Base-by-base conservation (phyloP, 2,329 filamentous ascomycete species). In the Curvularia lunata region DNA sequence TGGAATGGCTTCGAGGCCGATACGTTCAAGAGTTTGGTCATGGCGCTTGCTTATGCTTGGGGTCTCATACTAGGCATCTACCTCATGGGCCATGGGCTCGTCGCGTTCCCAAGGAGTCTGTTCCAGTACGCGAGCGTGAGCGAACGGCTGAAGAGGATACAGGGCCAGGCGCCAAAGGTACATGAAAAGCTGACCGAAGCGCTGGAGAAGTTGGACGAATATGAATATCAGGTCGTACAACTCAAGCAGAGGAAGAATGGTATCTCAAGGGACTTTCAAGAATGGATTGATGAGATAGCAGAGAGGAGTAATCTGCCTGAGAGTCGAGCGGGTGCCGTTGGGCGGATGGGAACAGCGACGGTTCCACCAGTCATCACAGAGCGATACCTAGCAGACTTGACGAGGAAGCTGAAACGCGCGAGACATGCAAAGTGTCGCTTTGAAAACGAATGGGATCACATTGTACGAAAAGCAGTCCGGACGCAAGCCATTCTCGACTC, bases 1-100 rank as follows among this genome's bases (percentile, higher is more conserved):
- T 87, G 87, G 32, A 91, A 91, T 71, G 90, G 91, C 1, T 87
- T 92, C 66, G 85, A 87, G 25, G 84, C 89, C 58, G 83, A 82
- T 2, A 89, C 88, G 0, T 83, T 98, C 66, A 97, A 96, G 79
- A 88, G 86, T 34, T 82, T 96, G 40, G 84, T 96, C 63, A 97
- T 99, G 91, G 94, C 95, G 13, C 81, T 98, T 58, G 91, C 94
- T 37, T 99, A 99, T 77, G 91, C 92, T 59, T 98, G 93, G 90
- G 92, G 93, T 68, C 80, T 99, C 67, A 83, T 94, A 4, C 83
- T 98, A 51, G 95, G 93, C 45, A 97, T 99, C 61, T 98, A 97
- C 72, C 83, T 99, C 40, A 98, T 99, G 94, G 95, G 95, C 6
- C 95, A 99, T 76, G 95, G 95, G 7, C 83, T 99, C 25, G 95